Conservation (phyloP, 1,284 basidiomycete genomes). For the Bjerkandera adusta region DNA sequence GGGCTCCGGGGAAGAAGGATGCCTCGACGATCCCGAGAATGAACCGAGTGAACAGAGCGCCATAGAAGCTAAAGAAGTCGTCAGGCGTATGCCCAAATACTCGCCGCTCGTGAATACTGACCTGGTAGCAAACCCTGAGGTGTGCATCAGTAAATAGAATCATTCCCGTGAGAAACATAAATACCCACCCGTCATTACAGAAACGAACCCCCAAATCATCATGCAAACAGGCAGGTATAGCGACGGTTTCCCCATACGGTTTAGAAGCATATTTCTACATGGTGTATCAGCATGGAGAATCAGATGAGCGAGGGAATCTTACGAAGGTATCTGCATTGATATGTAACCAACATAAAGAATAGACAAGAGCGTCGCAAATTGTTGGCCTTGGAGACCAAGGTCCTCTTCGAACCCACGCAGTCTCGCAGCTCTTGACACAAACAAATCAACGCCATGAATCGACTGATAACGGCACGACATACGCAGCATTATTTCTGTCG, state of each 20-base stretch:
- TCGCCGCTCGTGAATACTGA: neutral
- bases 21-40: conserved; percentile 71
- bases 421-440: conserved; percentile 50
- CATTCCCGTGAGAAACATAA: too few relatives aligned
- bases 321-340: conserved; percentile 79
- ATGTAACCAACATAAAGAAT: conserved; percentile 80
- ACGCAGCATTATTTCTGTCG: conserved; percentile 67
- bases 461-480: conserved; percentile 16
- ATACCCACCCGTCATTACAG: conserved; percentile 21
- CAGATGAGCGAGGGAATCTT: conserved; percentile 23
- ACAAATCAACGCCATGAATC: neutral
- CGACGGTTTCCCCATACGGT: conserved; percentile 69
- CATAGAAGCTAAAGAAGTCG: conserved; percentile 47
- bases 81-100: neutral
- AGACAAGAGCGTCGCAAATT: conserved; percentile 71
- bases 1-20: conserved; percentile 69
- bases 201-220: conserved; percentile 52
- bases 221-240: conserved; percentile 72
- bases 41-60: conserved; percentile 68
- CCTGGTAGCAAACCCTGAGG: conserved; percentile 4
- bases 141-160: neutral
- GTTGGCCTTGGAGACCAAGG: conserved; percentile 54
- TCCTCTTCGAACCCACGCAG: conserved; percentile 71
- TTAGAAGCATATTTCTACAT: conserved; percentile 68
- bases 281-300: neutral